Evolutionary conservation across 768 basidiomycete species (phyloP).

Genomic region (Pleurotus citrinopileatus): DNA sequence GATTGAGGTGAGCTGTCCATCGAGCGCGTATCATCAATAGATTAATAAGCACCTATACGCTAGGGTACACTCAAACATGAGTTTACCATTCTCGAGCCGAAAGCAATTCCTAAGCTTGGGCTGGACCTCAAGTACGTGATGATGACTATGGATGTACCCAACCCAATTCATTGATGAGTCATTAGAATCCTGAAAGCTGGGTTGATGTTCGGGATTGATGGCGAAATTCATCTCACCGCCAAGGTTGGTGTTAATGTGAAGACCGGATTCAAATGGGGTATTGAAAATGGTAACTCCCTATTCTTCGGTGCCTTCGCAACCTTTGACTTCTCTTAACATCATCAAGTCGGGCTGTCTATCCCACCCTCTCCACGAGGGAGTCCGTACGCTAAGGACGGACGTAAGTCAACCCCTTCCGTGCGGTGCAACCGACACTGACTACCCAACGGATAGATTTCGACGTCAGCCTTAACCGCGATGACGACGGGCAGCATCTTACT

Average conservation of each 20-base stretch:
- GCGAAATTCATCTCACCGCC: neutral
- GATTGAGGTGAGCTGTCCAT: neutral
- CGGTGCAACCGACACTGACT: neutral
- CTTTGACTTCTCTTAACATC: neutral
- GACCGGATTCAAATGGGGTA: conserved; percentile 4
- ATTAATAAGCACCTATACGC: neutral
- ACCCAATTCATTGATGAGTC: neutral
- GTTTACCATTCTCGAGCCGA: neutral
- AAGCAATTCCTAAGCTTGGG: neutral
- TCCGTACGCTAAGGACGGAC: neutral
- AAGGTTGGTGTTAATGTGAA: neutral
- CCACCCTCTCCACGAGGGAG: neutral
- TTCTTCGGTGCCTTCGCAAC: neutral
- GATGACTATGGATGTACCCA: too few species aligned
- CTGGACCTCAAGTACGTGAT: neutral
- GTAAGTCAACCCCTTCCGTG: neutral
- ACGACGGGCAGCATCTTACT: neutral
- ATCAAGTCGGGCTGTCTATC: neutral
- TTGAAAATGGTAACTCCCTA: neutral
- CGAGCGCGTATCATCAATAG: neutral
- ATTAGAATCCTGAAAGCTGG: neutral
- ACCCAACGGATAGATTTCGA: neutral
- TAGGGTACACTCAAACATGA: neutral
- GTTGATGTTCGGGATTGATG: neutral
- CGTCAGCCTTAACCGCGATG: neutral